Percentiles rank a stretch among this genome's conserved stretches.
Conservation (phyloP, 176 grass and related monocot species). For the Puccinellia tenuiflora region DNA sequence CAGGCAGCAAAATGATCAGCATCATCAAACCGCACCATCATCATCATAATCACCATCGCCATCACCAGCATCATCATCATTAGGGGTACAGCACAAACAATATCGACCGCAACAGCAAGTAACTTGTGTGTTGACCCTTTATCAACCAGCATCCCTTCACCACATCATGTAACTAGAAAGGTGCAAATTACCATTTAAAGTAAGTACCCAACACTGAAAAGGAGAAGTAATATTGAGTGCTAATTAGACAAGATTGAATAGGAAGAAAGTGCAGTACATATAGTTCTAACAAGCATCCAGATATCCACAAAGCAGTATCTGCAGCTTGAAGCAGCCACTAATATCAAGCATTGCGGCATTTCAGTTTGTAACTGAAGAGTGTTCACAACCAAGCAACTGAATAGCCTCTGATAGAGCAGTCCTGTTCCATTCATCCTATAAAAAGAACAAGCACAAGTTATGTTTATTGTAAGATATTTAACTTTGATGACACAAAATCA, state of each 20-base stretch:
- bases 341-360: background rate
- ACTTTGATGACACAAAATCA: background rate
- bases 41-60: slow-evolving; percentile 32
- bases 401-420: background rate
- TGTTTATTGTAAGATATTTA: background rate
- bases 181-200: slow-evolving; percentile 42
- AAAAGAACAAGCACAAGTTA: background rate
- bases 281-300: slow-evolving; percentile 32
- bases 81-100: slow-evolving; percentile 50
- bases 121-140: slow-evolving; percentile 42
- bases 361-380: background rate
- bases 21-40: slow-evolving; percentile 30
- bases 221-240: slow-evolving; percentile 12
- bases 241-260: slow-evolving; percentile 22
- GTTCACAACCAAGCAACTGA: background rate
- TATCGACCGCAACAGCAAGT: slow-evolving; percentile 54
- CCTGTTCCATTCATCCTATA: slow-evolving; percentile 13
- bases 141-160: slow-evolving; percentile 52
- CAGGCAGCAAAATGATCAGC: slow-evolving; percentile 25
- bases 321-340: slow-evolving; percentile 26
- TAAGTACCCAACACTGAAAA: slow-evolving; percentile 30
- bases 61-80: slow-evolving; percentile 40
- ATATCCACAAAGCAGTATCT: slow-evolving; percentile 22
- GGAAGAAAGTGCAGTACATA: slow-evolving; percentile 31
- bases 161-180: slow-evolving; percentile 70